Evolutionary conservation across 2,329 filamentous ascomycete genomes (phyloP).

Genomic region (Fusarium pininemorale): DNA sequence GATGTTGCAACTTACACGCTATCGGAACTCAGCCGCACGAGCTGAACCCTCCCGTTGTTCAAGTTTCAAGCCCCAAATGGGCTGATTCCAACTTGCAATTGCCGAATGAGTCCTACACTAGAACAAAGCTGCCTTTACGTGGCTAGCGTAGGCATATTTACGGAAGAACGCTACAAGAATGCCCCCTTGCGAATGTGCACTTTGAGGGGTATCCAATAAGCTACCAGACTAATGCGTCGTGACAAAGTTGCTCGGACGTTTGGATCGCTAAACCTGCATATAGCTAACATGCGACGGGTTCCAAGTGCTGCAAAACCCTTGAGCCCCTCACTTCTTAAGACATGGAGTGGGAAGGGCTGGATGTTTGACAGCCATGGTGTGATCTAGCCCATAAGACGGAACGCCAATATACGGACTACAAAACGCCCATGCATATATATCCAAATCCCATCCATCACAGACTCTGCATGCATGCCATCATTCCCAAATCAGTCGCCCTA

Average conservation of each 20-base stretch:
- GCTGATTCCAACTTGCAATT: not conserved
- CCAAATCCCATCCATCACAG: not conserved
- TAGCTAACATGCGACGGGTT: not conserved
- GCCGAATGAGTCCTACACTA: not conserved
- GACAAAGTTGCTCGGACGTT: not conserved
- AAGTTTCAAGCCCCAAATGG: not conserved
- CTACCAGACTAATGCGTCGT: not conserved
- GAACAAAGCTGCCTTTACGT: not conserved
- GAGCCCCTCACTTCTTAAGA: not conserved
- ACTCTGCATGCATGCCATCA: not conserved
- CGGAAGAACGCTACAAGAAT: not conserved
- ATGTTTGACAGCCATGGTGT: not conserved
- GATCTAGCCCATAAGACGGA: not conserved
- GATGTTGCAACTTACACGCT: not conserved
- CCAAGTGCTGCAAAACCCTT: not conserved
- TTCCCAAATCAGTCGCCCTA: not conserved
- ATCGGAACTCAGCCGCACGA: not conserved
- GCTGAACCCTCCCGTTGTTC: not conserved
- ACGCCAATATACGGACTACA: not conserved
- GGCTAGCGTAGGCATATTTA: not conserved
- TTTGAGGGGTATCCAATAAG: not conserved
- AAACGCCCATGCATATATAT: not conserved
- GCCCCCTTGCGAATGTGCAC: not conserved
- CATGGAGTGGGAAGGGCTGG: not conserved
- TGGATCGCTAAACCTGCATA: not conserved